Percentiles rank a stretch among this genome's conserved stretches.
Evolutionary conservation across 2,329 filamentous ascomycete species (phyloP).

Genomic region (Thielaviopsis euricoi): DNA sequence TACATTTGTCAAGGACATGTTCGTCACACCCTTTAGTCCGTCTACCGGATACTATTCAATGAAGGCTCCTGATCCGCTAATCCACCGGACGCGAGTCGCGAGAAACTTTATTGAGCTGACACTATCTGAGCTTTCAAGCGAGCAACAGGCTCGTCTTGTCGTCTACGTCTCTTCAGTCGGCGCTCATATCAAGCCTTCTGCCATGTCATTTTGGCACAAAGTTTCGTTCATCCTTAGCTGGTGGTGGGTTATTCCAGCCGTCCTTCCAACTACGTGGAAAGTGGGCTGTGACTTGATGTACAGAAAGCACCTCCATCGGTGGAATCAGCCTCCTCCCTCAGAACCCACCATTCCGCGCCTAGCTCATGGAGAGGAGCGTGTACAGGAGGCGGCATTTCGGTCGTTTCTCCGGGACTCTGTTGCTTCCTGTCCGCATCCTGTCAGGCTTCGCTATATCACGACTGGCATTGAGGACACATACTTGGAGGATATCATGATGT

Average conservation of each 20-base stretch:
- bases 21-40: conserved; percentile 61
- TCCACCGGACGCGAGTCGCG: background rate
- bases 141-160: background rate
- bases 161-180: background rate
- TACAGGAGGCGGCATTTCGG: background rate
- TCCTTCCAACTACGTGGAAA: conserved; percentile 30
- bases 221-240: conserved; percentile 34
- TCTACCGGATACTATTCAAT: conserved; percentile 38
- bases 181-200: conserved; percentile 23
- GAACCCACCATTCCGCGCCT: background rate
- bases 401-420: background rate
- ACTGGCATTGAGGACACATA: background rate
- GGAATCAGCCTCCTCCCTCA: background rate
- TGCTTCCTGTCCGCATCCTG: background rate
- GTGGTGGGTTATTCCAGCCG: conserved; percentile 53
- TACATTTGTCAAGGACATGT: conserved; percentile 53
- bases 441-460: background rate
- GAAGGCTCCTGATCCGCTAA: conserved; percentile 24
- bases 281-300: background rate
- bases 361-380: background rate
- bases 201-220: conserved; percentile 41
- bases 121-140: background rate
- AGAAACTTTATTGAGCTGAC: background rate
- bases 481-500: background rate
- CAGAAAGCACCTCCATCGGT: background rate